These are phyloP conservation scores for Cystoisospora suis DNA, from an alignment of 169 alveolate genomes.

Conservation along the genomic window DNA sequence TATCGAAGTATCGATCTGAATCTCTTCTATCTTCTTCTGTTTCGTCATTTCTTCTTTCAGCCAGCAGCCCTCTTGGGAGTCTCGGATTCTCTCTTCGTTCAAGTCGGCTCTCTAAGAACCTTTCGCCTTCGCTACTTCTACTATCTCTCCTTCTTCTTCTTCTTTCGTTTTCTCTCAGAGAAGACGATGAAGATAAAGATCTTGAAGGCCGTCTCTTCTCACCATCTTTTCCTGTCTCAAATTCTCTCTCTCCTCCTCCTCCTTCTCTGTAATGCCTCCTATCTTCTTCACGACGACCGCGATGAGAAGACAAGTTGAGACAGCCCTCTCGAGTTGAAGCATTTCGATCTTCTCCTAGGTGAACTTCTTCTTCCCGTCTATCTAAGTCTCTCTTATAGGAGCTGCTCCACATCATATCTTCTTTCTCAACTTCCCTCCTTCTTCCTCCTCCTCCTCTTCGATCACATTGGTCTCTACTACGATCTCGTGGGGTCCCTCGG, in stretches of 20 bases:
- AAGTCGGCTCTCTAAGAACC: neutral
- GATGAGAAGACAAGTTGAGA: neutral
- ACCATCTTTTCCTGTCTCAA: neutral
- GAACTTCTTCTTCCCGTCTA: neutral
- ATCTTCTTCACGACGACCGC: neutral
- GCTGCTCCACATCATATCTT: neutral
- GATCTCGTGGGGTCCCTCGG: no score
- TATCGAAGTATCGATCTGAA: neutral
- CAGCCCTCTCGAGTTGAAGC: neutral
- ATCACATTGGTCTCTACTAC: no score
- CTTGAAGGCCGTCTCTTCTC: neutral
- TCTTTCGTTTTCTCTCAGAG: no score
- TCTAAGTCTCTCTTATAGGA: neutral
- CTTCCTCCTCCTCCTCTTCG: no score
- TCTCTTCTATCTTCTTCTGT: neutral
- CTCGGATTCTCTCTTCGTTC: no score
- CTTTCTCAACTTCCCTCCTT: no score
- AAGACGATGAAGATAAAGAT: no score
- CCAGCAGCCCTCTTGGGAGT: neutral
- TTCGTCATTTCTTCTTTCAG: neutral
- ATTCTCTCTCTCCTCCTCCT: neutral
- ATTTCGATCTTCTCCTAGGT: neutral
- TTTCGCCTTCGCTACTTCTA: neutral
- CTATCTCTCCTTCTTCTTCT: neutral
- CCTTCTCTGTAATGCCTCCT: neutral